Percentiles rank a stretch among this genome's conserved stretches.
Evolutionary conservation across 2,329 filamentous ascomycete genomes (phyloP).

Genomic region (Monilinia fructigena): DNA sequence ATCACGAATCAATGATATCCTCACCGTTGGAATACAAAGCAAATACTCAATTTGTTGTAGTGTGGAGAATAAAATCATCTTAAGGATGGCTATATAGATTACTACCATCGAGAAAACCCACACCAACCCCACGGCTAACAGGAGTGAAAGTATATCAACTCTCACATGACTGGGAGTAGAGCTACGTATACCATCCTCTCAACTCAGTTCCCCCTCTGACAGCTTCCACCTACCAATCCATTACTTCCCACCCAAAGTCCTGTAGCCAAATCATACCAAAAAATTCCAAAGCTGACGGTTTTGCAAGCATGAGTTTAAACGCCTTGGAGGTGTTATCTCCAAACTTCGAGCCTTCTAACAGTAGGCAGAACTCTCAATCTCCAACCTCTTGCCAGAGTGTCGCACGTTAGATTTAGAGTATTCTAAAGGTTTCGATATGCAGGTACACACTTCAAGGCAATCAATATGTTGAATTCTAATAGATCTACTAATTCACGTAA

Average conservation of each 20-base stretch:
- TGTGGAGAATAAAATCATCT: background rate
- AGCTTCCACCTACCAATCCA: background rate
- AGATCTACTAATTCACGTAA: no score
- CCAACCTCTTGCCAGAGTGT: constrained; percentile 26
- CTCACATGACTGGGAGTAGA: background rate
- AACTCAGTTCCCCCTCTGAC: background rate
- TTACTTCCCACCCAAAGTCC: no score
- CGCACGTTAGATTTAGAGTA: constrained; percentile 26
- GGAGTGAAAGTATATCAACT: background rate
- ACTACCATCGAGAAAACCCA: background rate
- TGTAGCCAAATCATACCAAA: no score
- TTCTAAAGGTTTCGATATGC: constrained; percentile 35
- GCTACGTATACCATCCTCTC: no score
- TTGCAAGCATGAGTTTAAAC: no score
- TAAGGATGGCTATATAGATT: no score
- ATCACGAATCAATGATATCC: background rate
- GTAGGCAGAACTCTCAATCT: no score
- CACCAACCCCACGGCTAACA: no score
- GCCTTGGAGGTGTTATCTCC: background rate
- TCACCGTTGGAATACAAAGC: no score
- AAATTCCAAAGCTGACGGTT: no score
- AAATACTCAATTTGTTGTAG: fast-evolving
- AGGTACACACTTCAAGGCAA: constrained; percentile 33
- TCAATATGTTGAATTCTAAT: no score
- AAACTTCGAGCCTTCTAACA: no score